Evolutionary conservation across 2,329 filamentous ascomycete species (phyloP), one percentile per base, ranked within the genome.

Genomic region (Clonostachys solani): DNA sequence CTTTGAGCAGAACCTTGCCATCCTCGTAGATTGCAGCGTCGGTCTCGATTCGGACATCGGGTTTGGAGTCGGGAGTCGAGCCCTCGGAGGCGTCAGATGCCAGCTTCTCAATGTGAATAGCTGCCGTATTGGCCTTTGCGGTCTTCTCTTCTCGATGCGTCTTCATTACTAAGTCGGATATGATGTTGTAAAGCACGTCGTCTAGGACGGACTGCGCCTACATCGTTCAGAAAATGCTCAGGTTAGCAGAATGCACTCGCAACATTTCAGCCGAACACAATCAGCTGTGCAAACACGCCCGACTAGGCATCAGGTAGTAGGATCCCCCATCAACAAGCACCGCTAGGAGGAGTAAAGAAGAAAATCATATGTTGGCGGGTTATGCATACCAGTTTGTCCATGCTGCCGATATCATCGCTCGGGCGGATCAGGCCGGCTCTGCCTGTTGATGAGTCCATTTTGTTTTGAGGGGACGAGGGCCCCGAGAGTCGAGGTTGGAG

Each of bases 71-170:
- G 59, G 74, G 66, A 4, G 71, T 70, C 7, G 76, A 73, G 50
- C 68, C 71, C 45, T 82, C 77, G 42, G 77, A 75, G 51, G 74
- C 67, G 52, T 81, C 76, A 53, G 74, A 69, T 45, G 78, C 79
- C 53, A 82, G 65, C 58, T 84, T 83, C 65, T 86, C 81, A 58
- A 84, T 77, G 43, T 75, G 72, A 55, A 86, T 84, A 53, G 82
- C 75, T 57, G 86, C 77, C 50, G 85, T 78, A 53, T 79, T 69
- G 56, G 83, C 82, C 62, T 85, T 82, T 46, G 88, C 81, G 53
- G 83, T 80, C 72, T 92, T 92, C 69, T 92, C 89, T 55, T 87
- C 80, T 54, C 85, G 86, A 64, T 92, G 89, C 38, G 82, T 83
- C 63, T 87, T 81, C 58, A 90, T 75, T 53, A 89, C 74, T 45